A percentile compares a stretch with the other conserved stretches of the same genome.
phyloP scores from a whole-genome alignment of 768 basidiomycete genomes.

The Rubroboletus pulcherrimus region DNA sequence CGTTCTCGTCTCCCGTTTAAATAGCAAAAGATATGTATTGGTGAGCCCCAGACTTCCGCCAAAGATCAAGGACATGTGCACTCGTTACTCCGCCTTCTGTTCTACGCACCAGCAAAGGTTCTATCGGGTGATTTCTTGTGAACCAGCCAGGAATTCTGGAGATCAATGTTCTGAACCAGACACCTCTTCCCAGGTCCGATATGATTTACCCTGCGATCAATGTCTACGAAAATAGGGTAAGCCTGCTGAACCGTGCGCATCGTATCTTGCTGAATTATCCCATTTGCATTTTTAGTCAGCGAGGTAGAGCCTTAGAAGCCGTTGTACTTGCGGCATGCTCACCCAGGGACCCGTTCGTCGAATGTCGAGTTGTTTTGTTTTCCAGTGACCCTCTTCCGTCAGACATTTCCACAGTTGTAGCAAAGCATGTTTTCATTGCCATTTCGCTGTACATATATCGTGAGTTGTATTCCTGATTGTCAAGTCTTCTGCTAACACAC shows the following conservation, averaged over 20 bases:
- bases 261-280: background rate
- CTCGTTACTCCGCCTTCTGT: conserved; percentile 7
- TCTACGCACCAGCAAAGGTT: background rate
- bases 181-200: rapidly evolving
- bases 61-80: conserved; percentile 18
- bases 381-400: background rate
- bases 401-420: background rate
- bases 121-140: background rate
- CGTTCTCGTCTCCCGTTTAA: conserved; percentile 9
- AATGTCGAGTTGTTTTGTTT: background rate
- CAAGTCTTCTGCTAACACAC: background rate
- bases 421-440: background rate
- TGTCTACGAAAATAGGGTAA: conserved; percentile 9
- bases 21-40: conserved; percentile 15
- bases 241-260: background rate
- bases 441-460: background rate
- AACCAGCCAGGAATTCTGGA: background rate
- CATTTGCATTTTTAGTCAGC: background rate
- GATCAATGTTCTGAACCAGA: background rate
- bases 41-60: conserved; percentile 4
- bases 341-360: background rate
- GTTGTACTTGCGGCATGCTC: background rate
- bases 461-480: background rate
- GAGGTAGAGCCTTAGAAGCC: background rate
- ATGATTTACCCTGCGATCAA: conserved; percentile 2